A percentile compares a stretch with the other conserved stretches of the same genome.
Evolutionary conservation across 768 basidiomycete species (phyloP).

Genomic region (Russula olivacea): DNA sequence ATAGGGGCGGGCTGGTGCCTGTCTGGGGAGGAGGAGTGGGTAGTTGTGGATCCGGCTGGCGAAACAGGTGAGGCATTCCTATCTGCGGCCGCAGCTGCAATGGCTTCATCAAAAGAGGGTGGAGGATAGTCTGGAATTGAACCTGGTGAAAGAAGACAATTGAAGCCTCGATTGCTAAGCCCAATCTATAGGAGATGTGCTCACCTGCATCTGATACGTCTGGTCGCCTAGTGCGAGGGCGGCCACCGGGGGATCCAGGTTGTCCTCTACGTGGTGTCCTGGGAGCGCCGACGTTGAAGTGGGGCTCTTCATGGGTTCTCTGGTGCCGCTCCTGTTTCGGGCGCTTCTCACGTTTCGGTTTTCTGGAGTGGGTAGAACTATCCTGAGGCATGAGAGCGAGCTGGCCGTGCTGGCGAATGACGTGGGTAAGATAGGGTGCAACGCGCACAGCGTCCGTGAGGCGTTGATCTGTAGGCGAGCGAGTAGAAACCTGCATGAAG

Average conservation of each 20-base stretch:
- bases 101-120: constrained; percentile 70
- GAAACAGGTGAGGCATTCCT: constrained; percentile 16
- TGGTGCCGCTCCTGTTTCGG: constrained; percentile 16
- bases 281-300: constrained; percentile 24
- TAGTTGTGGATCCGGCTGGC: constrained; percentile 12
- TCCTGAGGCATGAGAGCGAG: constrained; percentile 46
- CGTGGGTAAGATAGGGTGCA: constrained; percentile 55
- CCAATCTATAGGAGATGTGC: constrained; percentile 5
- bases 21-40: constrained; percentile 17
- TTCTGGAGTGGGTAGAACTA: constrained; percentile 44
- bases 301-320: constrained; percentile 22
- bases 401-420: constrained; percentile 49
- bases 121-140: constrained; percentile 60
- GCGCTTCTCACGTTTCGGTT: constrained; percentile 34
- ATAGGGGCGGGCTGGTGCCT: constrained; percentile 18
- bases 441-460: constrained; percentile 29
- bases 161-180: constrained; percentile 4
- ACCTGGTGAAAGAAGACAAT: constrained; percentile 21
- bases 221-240: constrained; percentile 22
- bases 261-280: constrained; percentile 20
- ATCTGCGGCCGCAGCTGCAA: constrained; percentile 27
- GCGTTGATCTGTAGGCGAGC: constrained; percentile 26
- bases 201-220: constrained; percentile 33
- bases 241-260: constrained; percentile 22
- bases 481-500: constrained; percentile 24